Evolutionary conservation across 306 rosid species (phyloP).

Genomic region (Lotus japonicus): DNA sequence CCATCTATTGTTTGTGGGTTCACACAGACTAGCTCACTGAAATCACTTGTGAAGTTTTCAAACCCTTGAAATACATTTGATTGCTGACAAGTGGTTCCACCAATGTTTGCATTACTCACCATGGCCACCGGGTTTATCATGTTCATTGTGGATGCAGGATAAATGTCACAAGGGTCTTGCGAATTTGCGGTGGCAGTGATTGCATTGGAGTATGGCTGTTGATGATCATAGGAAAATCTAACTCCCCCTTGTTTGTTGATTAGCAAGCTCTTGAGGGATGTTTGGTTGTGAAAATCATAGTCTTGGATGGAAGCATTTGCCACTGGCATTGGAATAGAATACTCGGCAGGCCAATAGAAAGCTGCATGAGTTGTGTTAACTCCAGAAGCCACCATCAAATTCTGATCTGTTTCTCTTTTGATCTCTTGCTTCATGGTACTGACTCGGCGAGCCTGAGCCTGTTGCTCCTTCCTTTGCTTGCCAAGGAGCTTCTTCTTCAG

Average conservation of each 20-base stretch:
- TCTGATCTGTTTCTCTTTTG: constrained; percentile 34
- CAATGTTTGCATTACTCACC: neutral
- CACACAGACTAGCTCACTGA: constrained; percentile 34
- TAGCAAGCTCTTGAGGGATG: constrained; percentile 35
- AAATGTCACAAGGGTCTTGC: constrained; percentile 17
- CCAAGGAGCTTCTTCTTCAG: constrained; percentile 92
- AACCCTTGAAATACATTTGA: constrained; percentile 31
- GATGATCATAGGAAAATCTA: constrained; percentile 22
- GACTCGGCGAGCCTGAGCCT: constrained; percentile 39
- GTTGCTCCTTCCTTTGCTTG: constrained; percentile 59
- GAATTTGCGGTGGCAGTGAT: neutral
- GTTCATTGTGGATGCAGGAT: constrained; percentile 18
- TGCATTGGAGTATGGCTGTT: constrained; percentile 10
- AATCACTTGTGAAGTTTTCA: constrained; percentile 33
- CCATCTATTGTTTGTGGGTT: constrained; percentile 33
- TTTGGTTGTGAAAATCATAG: constrained; percentile 26
- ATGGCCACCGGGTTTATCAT: constrained; percentile 13
- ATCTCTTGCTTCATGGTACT: constrained; percentile 39
- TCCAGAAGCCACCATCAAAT: constrained; percentile 9
- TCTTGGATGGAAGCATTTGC: constrained; percentile 20
- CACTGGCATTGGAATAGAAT: constrained; percentile 26
- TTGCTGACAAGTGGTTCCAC: neutral
- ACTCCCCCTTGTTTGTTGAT: constrained; percentile 42
- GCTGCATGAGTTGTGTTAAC: constrained; percentile 28
- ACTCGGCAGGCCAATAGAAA: constrained; percentile 36